Evolutionary conservation across 306 rosid genomes (phyloP), one percentile per base, ranked within the genome.

Genomic region (Fragaria iinumae): DNA sequence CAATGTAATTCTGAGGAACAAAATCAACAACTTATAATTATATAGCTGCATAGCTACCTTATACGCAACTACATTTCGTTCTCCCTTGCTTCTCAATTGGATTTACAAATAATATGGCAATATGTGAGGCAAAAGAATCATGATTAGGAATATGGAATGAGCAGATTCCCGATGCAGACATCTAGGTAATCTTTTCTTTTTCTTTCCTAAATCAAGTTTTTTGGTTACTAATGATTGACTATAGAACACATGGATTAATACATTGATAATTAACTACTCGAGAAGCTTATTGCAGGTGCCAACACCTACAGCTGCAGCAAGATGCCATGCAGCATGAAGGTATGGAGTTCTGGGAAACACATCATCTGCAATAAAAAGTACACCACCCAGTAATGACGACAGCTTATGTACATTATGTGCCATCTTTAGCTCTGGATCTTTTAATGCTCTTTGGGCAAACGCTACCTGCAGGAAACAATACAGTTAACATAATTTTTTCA

Each of bases 251-350:
- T 16, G n/a, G 21, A 5, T 18, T 17, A 4, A 36, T 38, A 65
- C 47, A 17, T 18, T 32, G 47, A 17, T 18, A 9, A 65, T 65
- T 1, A 36, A 39, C 84, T 91, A 91, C 81, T 91, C 87, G 76
- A 96, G 99, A 88, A 96, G 98, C 87, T 92, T 96, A 76, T 92
- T 91, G 89, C 97, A 91, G 79, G 99, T 88, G 70, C 97, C 86
- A 65, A 96, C 97, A 36, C 93, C 97, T 75, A 96, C 71, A 72
- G 99, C 99, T 57, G 99, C 99, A 57, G 99, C 97, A 64, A 96
- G 93, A 85, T 96, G 99, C 99, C 99, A 96, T 29, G 87, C 98
- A 83, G 99, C 97, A 84, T 96, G 99, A 83, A 96, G 76, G 85
- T 87, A 96, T 45, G 93, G 99, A 47, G 97, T 96, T 69, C 50